Base-by-base conservation (phyloP, 1,139 yeast species). In the Saccharomyces hybrid region DNA sequence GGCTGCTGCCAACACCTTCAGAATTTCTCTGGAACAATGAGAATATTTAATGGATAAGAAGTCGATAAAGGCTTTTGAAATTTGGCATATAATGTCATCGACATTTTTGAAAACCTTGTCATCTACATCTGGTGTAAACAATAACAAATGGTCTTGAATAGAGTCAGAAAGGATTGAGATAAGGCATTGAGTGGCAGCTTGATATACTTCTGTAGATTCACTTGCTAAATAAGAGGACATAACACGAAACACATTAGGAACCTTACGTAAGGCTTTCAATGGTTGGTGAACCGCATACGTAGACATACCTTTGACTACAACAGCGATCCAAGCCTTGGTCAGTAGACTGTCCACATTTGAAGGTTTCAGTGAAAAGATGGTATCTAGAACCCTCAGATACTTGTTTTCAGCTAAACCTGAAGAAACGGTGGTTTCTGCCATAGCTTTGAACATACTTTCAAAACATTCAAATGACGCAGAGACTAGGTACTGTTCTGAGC, bases 251-350 rank as follows among this genome's bases (percentile, higher is more conserved):
- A 87, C 73, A 19, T 72, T 72, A 2, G 86, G 84, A 19, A 88
- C 70, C 61, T 79, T 81, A 24, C 71, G 64, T 49, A 90, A 67
- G 56, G 89, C 84, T 41, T 75, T 72, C 31, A 75, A 67, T 1
- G 90, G 82, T 58, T 85, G 81, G 58, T 86, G 75, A 16, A 71
- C 69, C 14, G 91, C 75, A 66, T 83, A 88, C 5, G 91, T 79
- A 53, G 83, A 82, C 59, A 87, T 76, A 50, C 95, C 96, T 66
- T 89, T 90, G 6, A 97, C 95, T 46, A 93, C 80, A 27, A 90
- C 96, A 0, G 97, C 96, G 52, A 90, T 79, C 99, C 99, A 93
- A 8, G 97, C 81, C 16, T 95, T 97, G 14, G 95, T 89, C 62
- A 93, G 78, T 69, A 89, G 91, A 47, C 85, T 77, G 66, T 93